Base-by-base conservation (phyloP, 495 filamentous ascomycete genomes). In the Aspergillus asperescens region DNA sequence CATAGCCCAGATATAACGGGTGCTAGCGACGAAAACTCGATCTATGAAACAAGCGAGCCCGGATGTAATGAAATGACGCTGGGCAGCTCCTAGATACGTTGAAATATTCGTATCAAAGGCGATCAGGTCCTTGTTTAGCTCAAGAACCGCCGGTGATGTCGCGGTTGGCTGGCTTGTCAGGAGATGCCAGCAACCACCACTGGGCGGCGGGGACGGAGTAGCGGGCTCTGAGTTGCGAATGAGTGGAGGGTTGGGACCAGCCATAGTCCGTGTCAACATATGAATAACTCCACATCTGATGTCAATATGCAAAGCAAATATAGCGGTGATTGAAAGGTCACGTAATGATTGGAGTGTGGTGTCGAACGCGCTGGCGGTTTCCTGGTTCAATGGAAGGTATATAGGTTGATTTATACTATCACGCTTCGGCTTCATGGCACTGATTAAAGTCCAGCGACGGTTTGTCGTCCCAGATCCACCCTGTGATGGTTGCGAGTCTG, bases 321-420 rank as follows among this genome's bases (percentile, higher is more conserved):
- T 82, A 27, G 89, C 82, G 5, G 79, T 88, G 7, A 77, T 74
- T 32, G 86, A 85, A 31, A 99, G 82, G 31, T 85, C 76, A 40
- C 86, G 85, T 64, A 90, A 87, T 6, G 87, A 90, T 43, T 81
- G 73, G 15, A 96, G 69, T 31, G 93, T 91, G 43, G 76, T 81
- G 66, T 99, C 94, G 62, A 99, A 97, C n/a, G 80, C 81, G 38
- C 44, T 60, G 22, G 88, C 89, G 0, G 88, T 93, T 54, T 95
- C 87, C 32, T 81, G 75, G 55, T 90, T 96, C 71, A 99, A 86
- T 1, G 94, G 93, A 16, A 97, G 78, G 63, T 94, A 90, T 10
- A 92, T 82, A 20, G 87, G 80, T n/a, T 64, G 64, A 35, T 65
- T 76, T 51, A 73, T 52, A 32, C 71, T 70, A 52, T 81, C 80